These are phyloP conservation scores for Phoenix dactylifera DNA, from an alignment of 176 grass and related monocot species.

Conservation along the genomic window DNA sequence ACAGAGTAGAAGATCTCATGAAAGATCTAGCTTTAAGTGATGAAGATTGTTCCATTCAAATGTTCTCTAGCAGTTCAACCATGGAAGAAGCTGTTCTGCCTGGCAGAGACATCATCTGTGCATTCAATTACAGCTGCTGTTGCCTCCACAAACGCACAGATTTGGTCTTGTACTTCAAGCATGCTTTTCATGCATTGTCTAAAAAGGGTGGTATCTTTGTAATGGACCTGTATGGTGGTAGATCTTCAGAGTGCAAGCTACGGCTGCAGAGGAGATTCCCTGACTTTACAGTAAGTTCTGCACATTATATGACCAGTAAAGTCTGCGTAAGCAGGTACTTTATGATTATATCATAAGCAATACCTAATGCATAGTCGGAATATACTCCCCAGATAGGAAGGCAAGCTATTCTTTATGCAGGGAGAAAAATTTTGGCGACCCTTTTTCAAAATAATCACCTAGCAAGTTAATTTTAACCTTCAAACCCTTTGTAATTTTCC, in stretches of 20 bases:
- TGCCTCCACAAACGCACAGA: constrained; percentile 76
- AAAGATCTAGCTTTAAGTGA: constrained; percentile 31
- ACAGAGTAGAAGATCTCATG: constrained; percentile 29
- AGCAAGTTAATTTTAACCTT: no score
- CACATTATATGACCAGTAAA: neutral
- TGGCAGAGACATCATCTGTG: constrained; percentile 86
- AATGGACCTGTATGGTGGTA: constrained; percentile 92
- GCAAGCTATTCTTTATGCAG: neutral
- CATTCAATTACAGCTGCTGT: constrained; percentile 97
- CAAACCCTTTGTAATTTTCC: no score
- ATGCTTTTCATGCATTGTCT: constrained; percentile 57
- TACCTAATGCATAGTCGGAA: no score
- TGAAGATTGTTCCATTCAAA: constrained; percentile 8
- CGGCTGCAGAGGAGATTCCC: constrained; percentile 63
- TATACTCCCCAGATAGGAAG: no score
- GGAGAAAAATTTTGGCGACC: no score
- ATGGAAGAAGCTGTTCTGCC: constrained; percentile 40
- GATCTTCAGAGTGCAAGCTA: constrained; percentile 81
- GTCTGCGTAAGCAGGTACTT: no score
- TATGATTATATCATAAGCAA: no score
- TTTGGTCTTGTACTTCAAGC: constrained; percentile 74
- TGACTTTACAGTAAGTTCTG: constrained; percentile 58
- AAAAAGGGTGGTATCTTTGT: constrained; percentile 82
- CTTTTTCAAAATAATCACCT: no score
- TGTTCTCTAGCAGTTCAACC: constrained; percentile 25